A percentile compares a stretch with the other conserved stretches of the same genome.
Conservation (phyloP, 495 filamentous ascomycete species). For the Penicillium atrosanguineum region DNA sequence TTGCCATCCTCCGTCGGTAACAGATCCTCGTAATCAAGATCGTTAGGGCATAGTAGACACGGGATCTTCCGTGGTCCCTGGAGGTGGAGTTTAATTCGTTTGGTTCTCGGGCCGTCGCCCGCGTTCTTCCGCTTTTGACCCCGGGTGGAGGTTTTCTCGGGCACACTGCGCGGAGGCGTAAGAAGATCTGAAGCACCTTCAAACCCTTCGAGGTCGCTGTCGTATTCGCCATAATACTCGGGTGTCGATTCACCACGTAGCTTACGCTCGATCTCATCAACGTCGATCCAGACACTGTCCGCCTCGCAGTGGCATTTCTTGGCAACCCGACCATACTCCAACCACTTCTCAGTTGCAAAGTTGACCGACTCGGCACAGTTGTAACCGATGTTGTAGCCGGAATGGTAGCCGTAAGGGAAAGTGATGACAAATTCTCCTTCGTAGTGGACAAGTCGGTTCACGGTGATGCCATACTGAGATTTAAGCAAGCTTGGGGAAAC, state of each 20-base stretch:
- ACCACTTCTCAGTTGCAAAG: conserved; percentile 91
- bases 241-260: conserved; percentile 85
- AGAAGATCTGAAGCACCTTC: conserved; percentile 65
- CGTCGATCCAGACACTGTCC: conserved; percentile 98
- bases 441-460: conserved; percentile 93
- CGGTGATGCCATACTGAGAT: conserved; percentile 85
- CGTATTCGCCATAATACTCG: conserved; percentile 79
- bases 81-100: conserved; percentile 69
- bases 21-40: conserved; percentile 79
- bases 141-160: conserved; percentile 58
- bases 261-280: conserved; percentile 91
- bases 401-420: conserved; percentile 97
- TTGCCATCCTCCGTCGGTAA: conserved; percentile 85
- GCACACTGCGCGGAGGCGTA: conserved; percentile 75
- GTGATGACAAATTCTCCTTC: conserved; percentile 99
- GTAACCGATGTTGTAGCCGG: conserved; percentile 96
- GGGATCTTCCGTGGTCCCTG: conserved; percentile 72
- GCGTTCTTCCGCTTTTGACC: conserved; percentile 62
- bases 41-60: conserved; percentile 93
- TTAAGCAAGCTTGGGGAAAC: conserved; percentile 88
- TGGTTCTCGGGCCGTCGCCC: conserved; percentile 60
- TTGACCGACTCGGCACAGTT: conserved; percentile 99
- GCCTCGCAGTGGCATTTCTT: conserved; percentile 95
- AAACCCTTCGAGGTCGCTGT: conserved; percentile 61
- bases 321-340: conserved; percentile 92